Evolutionary conservation across 108 stramenopile genomes (phyloP).

Genomic region (Cyclostephanos tholiformis): DNA sequence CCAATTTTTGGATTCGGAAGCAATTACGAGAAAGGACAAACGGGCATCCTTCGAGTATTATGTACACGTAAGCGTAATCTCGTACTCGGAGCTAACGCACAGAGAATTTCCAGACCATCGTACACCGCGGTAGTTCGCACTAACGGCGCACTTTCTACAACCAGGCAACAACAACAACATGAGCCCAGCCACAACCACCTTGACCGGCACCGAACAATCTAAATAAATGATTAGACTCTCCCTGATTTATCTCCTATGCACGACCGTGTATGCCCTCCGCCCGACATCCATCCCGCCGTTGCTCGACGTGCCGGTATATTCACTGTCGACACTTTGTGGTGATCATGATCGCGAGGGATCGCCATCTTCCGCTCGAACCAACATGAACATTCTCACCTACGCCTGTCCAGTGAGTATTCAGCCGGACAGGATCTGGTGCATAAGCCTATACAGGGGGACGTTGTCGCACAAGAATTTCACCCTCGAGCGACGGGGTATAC

Average conservation of each 20-base stretch:
- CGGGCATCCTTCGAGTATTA: no score
- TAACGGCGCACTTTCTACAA: no score
- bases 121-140: no score
- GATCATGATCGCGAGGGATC: neutral
- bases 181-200: no score
- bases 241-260: conserved; percentile 6
- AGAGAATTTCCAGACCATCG: no score
- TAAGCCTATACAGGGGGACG: conserved; percentile 78
- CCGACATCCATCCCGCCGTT: conserved; percentile 56
- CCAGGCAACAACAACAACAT: no score
- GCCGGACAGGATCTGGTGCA: conserved; percentile 73
- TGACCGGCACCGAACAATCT: no score
- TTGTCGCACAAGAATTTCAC: conserved; percentile 69
- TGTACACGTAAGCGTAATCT: no score
- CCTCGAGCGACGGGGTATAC: conserved; percentile 53
- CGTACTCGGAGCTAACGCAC: no score
- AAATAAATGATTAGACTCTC: no score
- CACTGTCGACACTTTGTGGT: conserved; percentile 58
- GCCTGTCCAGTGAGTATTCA: conserved; percentile 74
- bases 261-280: conserved; percentile 14
- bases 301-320: conserved; percentile 78
- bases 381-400: conserved; percentile 86
- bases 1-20: no score
- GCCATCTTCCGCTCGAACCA: conserved; percentile 15
- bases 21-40: no score